Base-by-base conservation (phyloP, 2,329 filamentous ascomycete genomes). In the Monosporascus ibericus region DNA sequence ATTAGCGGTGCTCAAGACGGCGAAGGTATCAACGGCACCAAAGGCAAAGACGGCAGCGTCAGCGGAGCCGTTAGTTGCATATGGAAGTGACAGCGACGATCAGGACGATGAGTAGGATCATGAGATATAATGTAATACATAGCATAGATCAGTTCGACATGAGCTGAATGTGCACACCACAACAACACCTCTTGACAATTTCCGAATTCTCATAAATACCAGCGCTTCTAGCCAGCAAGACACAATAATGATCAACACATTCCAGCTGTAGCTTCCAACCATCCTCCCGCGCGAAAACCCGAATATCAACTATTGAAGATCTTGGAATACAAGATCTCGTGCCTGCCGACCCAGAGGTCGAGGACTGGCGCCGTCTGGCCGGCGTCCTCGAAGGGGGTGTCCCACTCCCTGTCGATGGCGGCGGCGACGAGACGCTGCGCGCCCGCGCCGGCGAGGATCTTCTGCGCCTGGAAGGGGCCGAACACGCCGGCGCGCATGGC, bases 41-140 rank as follows among this genome's bases (percentile, higher is more conserved):
- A 82, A 80, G 65, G 70, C 75, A 24, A 78, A 83, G 49, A 70
- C 79, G 9, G 72, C 78, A 27, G 72, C 69, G 9, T 58, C 82
- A 27, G 70, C 80, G 18, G 90, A 89, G 1, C 88, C 90, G 6
- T 72, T 97, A 58, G 94, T 96, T 20, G 88, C 81, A 25, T 99
- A 99, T 65, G 91, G 85, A 52, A 96, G 90, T 68, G 91, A 95
- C 70, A 88, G 91, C 66, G 92, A 96, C 55, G 87, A 77, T 52
- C 72, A 77, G 64, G 72, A 70, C 38, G 11, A 34, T 34, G 38
- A 46, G 42, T 46, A 46, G 24, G 22, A 63, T 68, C 55, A 56
- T 62, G n/a, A 63, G 54, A 64, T 49, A 52, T 58, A 51, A 52
- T 36, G 50, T 52, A 52, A 48, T 39, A 47, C 36, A 47, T 15